phyloP scores from a whole-genome alignment of 805 yeast species.

The Lipomyces anomalus region DNA sequence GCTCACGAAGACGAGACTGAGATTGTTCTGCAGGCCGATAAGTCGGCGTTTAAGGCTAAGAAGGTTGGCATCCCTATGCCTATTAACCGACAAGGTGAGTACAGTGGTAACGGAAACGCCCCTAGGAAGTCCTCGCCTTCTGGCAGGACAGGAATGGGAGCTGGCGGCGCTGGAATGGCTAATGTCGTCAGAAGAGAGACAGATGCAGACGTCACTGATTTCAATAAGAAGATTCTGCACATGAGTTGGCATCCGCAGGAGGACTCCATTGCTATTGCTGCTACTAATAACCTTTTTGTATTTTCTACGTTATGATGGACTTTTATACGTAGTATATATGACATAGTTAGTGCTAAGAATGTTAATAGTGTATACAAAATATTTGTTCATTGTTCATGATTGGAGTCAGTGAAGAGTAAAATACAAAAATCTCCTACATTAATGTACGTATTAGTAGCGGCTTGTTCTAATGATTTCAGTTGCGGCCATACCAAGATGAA shows the following conservation, averaged over 20 bases:
- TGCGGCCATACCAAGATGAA: not conserved
- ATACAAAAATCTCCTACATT: no score
- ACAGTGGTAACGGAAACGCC: constrained; percentile 32
- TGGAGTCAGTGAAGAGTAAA: no score
- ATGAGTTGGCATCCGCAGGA: constrained; percentile 98
- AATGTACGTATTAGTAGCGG: no score
- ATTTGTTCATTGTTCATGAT: no score
- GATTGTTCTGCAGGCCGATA: constrained; percentile 92
- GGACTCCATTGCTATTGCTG: constrained; percentile 95
- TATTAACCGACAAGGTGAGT: constrained; percentile 36
- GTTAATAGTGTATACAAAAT: no score
- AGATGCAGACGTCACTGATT: constrained; percentile 78
- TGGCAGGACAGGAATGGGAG: constrained; percentile 40
- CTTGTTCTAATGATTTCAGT: not conserved
- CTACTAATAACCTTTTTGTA: constrained; percentile 72
- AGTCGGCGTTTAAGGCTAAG: constrained; percentile 85
- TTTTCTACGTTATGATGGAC: constrained; percentile 31
- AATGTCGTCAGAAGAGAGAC: constrained; percentile 44
- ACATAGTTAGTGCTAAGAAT: not conserved
- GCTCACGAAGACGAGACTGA: constrained; percentile 47
- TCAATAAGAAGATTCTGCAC: constrained; percentile 89
- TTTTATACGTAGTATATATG: no score
- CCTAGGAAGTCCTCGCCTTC: constrained; percentile 20
- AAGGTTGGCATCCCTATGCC: constrained; percentile 45
- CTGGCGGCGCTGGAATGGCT: constrained; percentile 28